Conservation (phyloP, 192 early-diverging fungal species). For the Coemansia sp. region DNA sequence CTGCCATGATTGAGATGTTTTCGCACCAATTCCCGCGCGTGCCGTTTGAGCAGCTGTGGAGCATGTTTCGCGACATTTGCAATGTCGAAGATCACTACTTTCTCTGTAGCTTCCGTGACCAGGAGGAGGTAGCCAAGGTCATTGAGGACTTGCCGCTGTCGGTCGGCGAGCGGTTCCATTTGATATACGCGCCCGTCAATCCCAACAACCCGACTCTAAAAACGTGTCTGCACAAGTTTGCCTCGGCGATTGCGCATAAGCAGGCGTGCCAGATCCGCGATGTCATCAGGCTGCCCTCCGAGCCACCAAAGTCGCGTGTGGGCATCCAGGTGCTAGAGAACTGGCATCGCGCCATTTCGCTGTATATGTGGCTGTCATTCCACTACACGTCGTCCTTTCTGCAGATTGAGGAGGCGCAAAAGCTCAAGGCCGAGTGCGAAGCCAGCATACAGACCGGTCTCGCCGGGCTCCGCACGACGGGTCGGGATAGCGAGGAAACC, state of each 20-base stretch:
- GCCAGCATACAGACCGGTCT: slow-evolving; percentile 49
- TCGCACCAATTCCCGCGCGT: slow-evolving; percentile 62
- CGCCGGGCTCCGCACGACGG: slow-evolving; percentile 4
- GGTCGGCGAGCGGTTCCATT: slow-evolving; percentile 67
- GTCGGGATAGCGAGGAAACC: too few relatives aligned
- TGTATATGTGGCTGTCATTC: slow-evolving; percentile 85
- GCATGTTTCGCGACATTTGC: slow-evolving; percentile 69
- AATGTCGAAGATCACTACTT: slow-evolving; percentile 67
- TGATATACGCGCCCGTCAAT: slow-evolving; percentile 63
- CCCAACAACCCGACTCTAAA: slow-evolving; percentile 26
- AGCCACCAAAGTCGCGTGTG: slow-evolving; percentile 19
- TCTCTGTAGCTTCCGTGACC: slow-evolving; percentile 66
- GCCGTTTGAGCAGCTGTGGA: slow-evolving; percentile 60
- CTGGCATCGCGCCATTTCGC: slow-evolving; percentile 70
- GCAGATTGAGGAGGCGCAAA: slow-evolving; percentile 42
- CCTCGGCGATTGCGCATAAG: slow-evolving; percentile 17
- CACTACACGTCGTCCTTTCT: slow-evolving; percentile 59
- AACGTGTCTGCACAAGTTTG: slow-evolving; percentile 22
- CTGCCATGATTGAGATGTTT: slow-evolving; percentile 77
- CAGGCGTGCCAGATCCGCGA: slow-evolving; percentile 49
- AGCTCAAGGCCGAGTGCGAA: slow-evolving; percentile 55
- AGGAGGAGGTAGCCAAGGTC: slow-evolving; percentile 59
- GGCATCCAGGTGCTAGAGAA: slow-evolving; percentile 58
- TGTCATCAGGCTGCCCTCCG: slow-evolving; percentile 52
- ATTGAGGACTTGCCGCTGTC: slow-evolving; percentile 60